Conservation (phyloP, 345 rosid species). For the Euphorbia lathyris region DNA sequence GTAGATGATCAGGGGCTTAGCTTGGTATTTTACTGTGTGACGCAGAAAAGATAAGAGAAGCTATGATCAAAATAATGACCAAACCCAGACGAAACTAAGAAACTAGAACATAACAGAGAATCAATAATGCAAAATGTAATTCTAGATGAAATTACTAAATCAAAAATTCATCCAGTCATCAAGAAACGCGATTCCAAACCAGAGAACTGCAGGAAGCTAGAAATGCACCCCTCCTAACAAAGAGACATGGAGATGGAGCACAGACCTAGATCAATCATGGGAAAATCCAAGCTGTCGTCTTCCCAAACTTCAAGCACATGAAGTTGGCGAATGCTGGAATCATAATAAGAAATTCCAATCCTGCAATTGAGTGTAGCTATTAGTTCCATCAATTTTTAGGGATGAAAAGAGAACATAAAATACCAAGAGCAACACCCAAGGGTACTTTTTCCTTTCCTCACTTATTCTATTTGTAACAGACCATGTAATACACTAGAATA, state of each 20-base stretch:
- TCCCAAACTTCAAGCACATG: constrained; percentile 94
- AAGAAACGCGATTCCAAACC: neutral
- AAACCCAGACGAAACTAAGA: neutral
- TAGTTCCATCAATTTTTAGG: neutral
- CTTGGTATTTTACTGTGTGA: constrained; percentile 80
- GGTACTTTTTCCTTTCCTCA: neutral
- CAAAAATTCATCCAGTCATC: neutral
- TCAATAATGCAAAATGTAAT: neutral
- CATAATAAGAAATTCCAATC: constrained; percentile 88
- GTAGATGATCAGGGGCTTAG: constrained; percentile 67
- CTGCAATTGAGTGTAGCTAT: constrained; percentile 29
- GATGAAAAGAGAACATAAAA: neutral
- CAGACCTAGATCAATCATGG: constrained; percentile 75
- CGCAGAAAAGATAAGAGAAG: constrained; percentile 14
- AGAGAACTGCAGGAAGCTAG: neutral
- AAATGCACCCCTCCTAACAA: constrained; percentile 11
- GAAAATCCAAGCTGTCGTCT: constrained; percentile 68
- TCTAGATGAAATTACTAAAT: neutral
- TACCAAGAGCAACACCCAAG: neutral
- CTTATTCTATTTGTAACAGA: too few relatives aligned
- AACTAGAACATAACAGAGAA: neutral
- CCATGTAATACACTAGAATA: too few relatives aligned
- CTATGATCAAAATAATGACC: neutral
- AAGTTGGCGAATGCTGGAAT: constrained; percentile 74
- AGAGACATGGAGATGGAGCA: constrained; percentile 17